Evolutionary conservation across 208 protist genomes (phyloP), one percentile per base, ranked within the genome.

Genomic region (Acanthamoeba castellanii): DNA sequence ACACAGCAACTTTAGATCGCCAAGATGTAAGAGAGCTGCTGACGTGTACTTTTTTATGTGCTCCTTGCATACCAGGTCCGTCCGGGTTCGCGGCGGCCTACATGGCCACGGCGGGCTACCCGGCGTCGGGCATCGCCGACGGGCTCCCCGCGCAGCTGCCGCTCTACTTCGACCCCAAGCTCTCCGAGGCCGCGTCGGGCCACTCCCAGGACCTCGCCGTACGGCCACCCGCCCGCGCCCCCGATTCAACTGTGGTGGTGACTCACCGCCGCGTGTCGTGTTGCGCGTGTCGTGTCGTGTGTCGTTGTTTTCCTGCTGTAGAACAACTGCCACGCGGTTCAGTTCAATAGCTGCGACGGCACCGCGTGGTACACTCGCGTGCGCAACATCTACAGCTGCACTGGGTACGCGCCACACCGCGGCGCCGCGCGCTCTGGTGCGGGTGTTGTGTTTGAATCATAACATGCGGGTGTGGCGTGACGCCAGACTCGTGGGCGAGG

Each of bases 331-430:
- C 66, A 72, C 66, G 30, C 66, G 22, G 66, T 72, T 32, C 66
- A 72, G 66, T 72, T 72, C 66, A 34, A 72, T 5, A 72, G 66
- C 66, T 72, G 66, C 66, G 66, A 72, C 30, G 66, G 66, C 30
- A 72, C 66, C 9, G n/a, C 66, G 22, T 72, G 66, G 66, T 72
- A 72, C 22, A 72, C 66, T 13, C 30, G n/a, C 3, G 66, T 72
- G 66, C n/a, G 66, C 22, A 72, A 72, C 13, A 72, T 20, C n/a
- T 72, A 72, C 66, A 27, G 14, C 14, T 72, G 66, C 66, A 72
- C 37, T 3, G 37, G 37, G 37, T 42, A 42, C 37, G 37, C 37
- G 3, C 37, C 37, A 3, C 37, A 42, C 37, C 37, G 37, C 37
- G 37, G 37, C 37, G 37, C 37, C 3, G 37, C 37, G 3, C 37